Conservation (phyloP, 2,329 filamentous ascomycete genomes). For the Epichloe elymi region DNA sequence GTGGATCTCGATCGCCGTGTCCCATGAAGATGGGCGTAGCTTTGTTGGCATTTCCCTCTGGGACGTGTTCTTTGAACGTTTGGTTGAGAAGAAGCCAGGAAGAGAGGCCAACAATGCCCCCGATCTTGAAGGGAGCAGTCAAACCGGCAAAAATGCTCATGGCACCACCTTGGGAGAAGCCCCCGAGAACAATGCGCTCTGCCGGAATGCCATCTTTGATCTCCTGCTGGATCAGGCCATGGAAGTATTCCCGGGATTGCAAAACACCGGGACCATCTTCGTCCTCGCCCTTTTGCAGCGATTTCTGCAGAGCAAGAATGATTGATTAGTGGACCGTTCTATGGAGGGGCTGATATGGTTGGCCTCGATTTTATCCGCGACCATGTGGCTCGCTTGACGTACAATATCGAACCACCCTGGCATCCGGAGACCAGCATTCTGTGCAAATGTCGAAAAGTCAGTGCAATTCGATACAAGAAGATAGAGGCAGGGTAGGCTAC, state of each 20-base stretch:
- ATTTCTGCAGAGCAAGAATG: constrained; percentile 13
- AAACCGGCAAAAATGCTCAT: constrained; percentile 70
- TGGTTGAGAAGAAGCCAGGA: constrained; percentile 59
- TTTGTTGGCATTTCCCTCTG: constrained; percentile 34
- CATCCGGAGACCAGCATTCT: constrained; percentile 70
- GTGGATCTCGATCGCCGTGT: constrained; percentile 65
- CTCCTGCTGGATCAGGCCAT: constrained; percentile 64
- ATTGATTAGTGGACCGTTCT: background rate
- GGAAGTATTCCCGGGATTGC: constrained; percentile 50
- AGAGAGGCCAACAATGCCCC: constrained; percentile 71
- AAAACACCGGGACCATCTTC: constrained; percentile 62
- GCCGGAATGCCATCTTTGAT: constrained; percentile 67
- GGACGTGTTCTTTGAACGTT: constrained; percentile 27
- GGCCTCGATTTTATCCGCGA: background rate
- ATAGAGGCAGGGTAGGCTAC: background rate
- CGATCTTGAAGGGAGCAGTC: constrained; percentile 58
- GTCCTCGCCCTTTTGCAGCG: constrained; percentile 19
- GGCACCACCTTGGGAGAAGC: constrained; percentile 75
- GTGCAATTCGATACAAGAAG: background rate
- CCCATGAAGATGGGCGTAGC: constrained; percentile 79
- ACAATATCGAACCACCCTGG: constrained; percentile 81
- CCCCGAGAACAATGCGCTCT: constrained; percentile 73
- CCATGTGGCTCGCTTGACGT: constrained; percentile 11
- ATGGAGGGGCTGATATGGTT: background rate
- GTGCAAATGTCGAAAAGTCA: background rate